Base-by-base conservation (phyloP, 2,329 filamentous ascomycete species). In the Gaeumannomyces sp. region DNA sequence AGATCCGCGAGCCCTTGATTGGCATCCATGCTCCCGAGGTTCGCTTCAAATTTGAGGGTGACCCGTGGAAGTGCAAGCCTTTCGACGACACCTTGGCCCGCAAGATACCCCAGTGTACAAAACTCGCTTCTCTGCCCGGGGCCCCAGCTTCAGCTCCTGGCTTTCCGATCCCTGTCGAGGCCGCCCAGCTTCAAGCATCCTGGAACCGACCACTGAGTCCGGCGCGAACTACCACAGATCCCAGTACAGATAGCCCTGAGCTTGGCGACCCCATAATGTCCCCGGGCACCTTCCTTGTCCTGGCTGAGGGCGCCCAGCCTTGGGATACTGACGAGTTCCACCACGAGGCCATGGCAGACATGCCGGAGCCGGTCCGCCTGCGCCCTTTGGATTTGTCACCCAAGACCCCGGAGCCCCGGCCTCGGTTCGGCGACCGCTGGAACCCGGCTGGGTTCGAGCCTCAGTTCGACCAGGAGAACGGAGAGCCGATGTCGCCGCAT, bases 401-500 rank as follows among this genome's bases (percentile, higher is more conserved):
- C 19, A 60, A 66, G 61, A 64, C 67, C 57, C 72, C 4, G 35
- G 64, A 16, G 31, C 38, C 63, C 2, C 65, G 66, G 56, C 63
- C 61, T 4, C 57, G 64, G 19, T 16, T 4, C 1, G 64, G 63
- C 8, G 65, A 53, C 19, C 65, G 68, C 7, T 13, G 65, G 22
- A 69, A 65, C 53, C 61, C 66, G 19, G 28, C 61, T n/a, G 10
- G 27, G 25, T 53, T 33, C 22, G 62, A 67, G 35, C 35, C 59
- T 4, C 74, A 77, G 65, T 66, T 67, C 25, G 75, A 77, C 63
- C 16, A 67, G 10, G 25, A 69, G 3, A 68, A 67, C 5, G 71
- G 71, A 38, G 60, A 60, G 11, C 65, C 67, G 58, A 64, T 71
- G 27, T 69, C 69, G n/a, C 69, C 69, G 6, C 58, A 58, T 6